Conservation (phyloP, 352 stramenopile species). For the Pythium biforme region DNA sequence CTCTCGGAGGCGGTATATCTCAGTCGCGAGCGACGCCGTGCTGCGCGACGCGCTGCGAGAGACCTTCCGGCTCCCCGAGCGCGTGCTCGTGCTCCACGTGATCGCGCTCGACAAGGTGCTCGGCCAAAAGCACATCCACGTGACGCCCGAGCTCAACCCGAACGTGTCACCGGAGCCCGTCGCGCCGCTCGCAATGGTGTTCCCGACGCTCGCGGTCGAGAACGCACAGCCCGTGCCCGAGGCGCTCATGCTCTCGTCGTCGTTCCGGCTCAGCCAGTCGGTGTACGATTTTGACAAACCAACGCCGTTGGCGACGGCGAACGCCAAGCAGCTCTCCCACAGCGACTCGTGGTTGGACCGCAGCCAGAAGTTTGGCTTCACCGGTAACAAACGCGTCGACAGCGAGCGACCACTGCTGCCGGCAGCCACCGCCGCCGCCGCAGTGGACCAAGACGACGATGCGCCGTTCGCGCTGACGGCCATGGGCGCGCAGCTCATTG, state of each 20-base stretch:
- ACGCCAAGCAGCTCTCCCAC: conserved; percentile 37
- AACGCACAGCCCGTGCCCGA: conserved; percentile 30
- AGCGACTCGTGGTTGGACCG: conserved; percentile 25
- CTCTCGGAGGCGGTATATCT: conserved; percentile 51
- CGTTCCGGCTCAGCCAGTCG: conserved; percentile 54
- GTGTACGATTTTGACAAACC: conserved; percentile 54
- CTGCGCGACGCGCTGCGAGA: conserved; percentile 60
- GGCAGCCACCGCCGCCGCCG: neutral
- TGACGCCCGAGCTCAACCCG: conserved; percentile 72
- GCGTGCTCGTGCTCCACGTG: conserved; percentile 71
- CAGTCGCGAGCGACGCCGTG: conserved; percentile 51
- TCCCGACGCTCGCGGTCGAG: conserved; percentile 65
- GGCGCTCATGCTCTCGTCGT: conserved; percentile 30
- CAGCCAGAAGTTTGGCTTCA: conserved; percentile 21
- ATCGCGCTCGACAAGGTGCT: conserved; percentile 61
- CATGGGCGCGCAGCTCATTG: conserved; percentile 37
- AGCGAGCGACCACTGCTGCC: neutral
- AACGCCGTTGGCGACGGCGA: conserved; percentile 12
- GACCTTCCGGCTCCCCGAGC: conserved; percentile 60
- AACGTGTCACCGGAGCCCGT: conserved; percentile 83
- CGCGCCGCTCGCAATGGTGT: conserved; percentile 60
- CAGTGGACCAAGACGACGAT: neutral
- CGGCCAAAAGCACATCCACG: conserved; percentile 58
- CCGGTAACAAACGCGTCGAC: neutral
- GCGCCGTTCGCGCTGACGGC: conserved; percentile 21